Conservation (phyloP, 768 basidiomycete genomes). For the Auricularia sp. region DNA sequence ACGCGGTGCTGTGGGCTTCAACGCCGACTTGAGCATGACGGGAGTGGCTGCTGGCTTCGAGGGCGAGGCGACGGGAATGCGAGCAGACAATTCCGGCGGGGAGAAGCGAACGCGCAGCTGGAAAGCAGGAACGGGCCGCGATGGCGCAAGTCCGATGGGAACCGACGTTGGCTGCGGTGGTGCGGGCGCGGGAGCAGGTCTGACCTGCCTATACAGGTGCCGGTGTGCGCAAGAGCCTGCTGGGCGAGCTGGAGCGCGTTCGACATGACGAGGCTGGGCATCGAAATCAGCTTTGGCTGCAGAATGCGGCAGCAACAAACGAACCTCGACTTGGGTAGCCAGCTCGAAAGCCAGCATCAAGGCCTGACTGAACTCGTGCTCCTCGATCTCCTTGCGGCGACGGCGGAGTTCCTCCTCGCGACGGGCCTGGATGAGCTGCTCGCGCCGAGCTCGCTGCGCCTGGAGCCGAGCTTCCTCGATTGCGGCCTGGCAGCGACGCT, state of each 20-base stretch:
- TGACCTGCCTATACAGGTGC: too few relatives aligned
- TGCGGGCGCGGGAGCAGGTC: too few relatives aligned
- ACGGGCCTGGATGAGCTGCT: neutral
- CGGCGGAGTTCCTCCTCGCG: neutral
- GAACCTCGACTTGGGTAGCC: neutral
- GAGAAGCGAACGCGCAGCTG: neutral
- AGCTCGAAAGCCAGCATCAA: neutral
- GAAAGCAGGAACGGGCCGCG: too few relatives aligned
- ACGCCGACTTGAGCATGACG: neutral
- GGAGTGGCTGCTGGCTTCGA: neutral
- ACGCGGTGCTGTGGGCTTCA: neutral
- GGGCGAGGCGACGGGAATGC: neutral
- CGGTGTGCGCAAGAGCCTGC: too few relatives aligned
- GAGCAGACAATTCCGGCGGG: neutral
- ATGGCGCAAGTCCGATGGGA: too few relatives aligned
- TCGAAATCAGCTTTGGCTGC: neutral
- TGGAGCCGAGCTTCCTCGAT: too few relatives aligned
- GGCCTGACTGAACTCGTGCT: neutral
- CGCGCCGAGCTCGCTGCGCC: neutral
- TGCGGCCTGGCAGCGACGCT: neutral
- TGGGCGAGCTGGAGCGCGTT: too few relatives aligned
- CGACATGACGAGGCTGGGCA: neutral
- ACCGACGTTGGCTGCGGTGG: too few relatives aligned
- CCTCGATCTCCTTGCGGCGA: neutral
- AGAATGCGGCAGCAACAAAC: neutral